These are phyloP conservation scores for Fraxinus dipetala DNA, from an alignment of 305 asterid genomes.

Conservation along the genomic window DNA sequence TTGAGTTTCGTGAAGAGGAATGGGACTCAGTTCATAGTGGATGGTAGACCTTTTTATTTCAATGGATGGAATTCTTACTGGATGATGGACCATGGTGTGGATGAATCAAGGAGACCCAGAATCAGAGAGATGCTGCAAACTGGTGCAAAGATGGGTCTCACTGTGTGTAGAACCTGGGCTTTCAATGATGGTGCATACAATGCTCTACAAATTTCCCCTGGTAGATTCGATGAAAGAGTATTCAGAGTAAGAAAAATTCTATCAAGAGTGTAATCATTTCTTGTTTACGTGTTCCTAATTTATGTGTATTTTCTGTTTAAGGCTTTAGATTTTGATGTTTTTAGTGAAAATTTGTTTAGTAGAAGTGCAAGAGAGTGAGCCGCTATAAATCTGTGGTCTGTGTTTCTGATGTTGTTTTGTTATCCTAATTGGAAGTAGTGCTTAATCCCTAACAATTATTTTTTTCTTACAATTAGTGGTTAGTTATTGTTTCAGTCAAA, in stretches of 20 bases:
- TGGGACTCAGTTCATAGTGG: constrained; percentile 81
- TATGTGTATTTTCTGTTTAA: neutral
- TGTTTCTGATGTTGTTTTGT: neutral
- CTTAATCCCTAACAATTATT: neutral
- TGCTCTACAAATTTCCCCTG: constrained; percentile 87
- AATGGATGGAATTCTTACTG: constrained; percentile 99
- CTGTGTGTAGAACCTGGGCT: constrained; percentile 98
- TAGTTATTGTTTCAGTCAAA: neutral
- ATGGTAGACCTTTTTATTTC: constrained; percentile 76
- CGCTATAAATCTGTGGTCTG: neutral
- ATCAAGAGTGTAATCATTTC: neutral
- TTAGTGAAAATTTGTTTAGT: neutral
- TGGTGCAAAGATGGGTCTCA: constrained; percentile 92
- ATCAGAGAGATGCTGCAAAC: constrained; percentile 63
- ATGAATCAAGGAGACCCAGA: constrained; percentile 52
- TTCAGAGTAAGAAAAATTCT: constrained; percentile 61
- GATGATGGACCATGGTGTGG: constrained; percentile 96
- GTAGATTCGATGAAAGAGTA: constrained; percentile 71
- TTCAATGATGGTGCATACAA: constrained; percentile 92
- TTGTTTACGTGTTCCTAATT: neutral
- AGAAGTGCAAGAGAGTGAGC: neutral
- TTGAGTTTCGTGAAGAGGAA: constrained; percentile 85
- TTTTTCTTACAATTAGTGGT: neutral
- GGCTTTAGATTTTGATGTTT: neutral
- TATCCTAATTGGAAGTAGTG: neutral